Evolutionary conservation across 2,329 filamentous ascomycete genomes (phyloP).

Genomic region (Aspergillus tanneri): DNA sequence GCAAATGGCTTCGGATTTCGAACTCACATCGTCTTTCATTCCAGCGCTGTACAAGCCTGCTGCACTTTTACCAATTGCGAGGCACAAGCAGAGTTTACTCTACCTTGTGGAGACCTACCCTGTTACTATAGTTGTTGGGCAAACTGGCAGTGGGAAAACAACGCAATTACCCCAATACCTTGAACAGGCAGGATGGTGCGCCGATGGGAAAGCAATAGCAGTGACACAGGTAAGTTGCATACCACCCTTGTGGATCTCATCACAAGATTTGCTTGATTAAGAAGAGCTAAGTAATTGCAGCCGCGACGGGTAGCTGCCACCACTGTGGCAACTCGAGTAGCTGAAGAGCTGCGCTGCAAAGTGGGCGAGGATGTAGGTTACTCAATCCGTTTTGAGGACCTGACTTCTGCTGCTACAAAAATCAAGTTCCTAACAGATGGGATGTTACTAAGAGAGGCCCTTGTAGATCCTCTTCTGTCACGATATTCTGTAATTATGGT

Average conservation of each 20-base stretch:
- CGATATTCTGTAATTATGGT: constrained; percentile 97
- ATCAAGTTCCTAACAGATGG: constrained; percentile 98
- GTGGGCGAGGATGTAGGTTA: constrained; percentile 90
- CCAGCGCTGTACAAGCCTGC: constrained; percentile 83
- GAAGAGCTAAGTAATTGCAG: constrained; percentile 47
- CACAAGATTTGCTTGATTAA: neutral
- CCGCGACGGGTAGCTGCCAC: constrained; percentile 87
- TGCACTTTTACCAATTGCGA: constrained; percentile 79
- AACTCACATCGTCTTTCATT: constrained; percentile 57
- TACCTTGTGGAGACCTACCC: constrained; percentile 83
- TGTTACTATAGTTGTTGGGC: constrained; percentile 85
- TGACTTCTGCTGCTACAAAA: constrained; percentile 76
- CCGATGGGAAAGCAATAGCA: constrained; percentile 76
- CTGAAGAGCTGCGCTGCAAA: constrained; percentile 82
- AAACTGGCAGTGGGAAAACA: constrained; percentile 93
- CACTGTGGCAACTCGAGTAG: constrained; percentile 82
- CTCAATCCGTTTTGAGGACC: constrained; percentile 88
- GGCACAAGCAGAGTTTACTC: constrained; percentile 73
- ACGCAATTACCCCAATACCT: constrained; percentile 94
- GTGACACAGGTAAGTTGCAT: constrained; percentile 76
- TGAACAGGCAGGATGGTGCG: constrained; percentile 84
- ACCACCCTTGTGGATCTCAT: neutral
- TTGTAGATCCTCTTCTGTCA: constrained; percentile 87
- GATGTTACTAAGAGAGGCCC: constrained; percentile 81
- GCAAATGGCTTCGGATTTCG: constrained; percentile 45